These are phyloP conservation scores for Neoscytalidium dimidiatum DNA, from an alignment of 2,329 filamentous ascomycete genomes.

Conservation along the genomic window DNA sequence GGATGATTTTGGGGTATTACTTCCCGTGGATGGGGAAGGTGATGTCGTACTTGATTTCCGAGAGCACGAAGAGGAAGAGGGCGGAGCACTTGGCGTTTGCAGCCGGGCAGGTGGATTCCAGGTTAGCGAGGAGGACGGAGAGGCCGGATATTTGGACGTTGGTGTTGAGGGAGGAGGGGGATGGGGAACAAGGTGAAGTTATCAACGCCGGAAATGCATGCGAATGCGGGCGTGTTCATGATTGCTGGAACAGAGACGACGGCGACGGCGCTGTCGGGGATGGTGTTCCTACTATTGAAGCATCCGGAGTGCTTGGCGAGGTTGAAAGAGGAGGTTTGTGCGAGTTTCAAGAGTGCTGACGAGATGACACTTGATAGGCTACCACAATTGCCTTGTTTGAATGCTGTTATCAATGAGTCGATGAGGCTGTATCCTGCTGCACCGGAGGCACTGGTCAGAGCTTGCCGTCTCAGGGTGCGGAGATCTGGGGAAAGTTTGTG, in stretches of 20 bases:
- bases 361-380: conserved; percentile 19
- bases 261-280: conserved; percentile 42
- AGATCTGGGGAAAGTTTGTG: conserved; percentile 24
- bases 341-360: neutral
- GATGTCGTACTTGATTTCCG: neutral
- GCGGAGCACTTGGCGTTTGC: neutral
- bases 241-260: conserved; percentile 43
- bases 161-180: neutral
- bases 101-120: neutral
- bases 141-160: neutral
- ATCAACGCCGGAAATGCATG: conserved; percentile 22
- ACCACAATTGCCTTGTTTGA: neutral
- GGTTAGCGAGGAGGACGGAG: neutral
- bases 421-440: conserved; percentile 48
- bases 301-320: neutral
- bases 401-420: conserved; percentile 40
- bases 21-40: neutral
- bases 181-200: neutral
- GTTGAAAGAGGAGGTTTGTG: neutral
- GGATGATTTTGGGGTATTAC: neutral
- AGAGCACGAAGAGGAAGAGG: neutral
- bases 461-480: conserved; percentile 32
- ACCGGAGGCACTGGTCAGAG: conserved; percentile 34
- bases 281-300: conserved; percentile 37
- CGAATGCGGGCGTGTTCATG: conserved; percentile 25